Base-by-base conservation (phyloP, 768 basidiomycete species). In the Calocybe indica region DNA sequence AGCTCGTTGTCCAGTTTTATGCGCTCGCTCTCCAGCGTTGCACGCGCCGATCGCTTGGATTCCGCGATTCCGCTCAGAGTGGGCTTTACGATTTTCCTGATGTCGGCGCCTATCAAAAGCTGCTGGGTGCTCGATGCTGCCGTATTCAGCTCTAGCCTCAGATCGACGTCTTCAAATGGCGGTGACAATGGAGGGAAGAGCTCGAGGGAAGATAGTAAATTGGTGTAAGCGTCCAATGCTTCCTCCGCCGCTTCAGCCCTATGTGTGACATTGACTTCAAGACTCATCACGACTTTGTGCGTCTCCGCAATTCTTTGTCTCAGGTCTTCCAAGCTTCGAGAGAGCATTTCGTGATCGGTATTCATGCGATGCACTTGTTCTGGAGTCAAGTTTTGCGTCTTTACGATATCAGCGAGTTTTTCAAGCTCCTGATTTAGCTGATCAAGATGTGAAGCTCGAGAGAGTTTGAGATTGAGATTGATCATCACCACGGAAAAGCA, bases 291-390 rank as follows among this genome's bases (percentile, higher is more conserved):
- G 10, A 69, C 64, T 58, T 84, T 80, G 49, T 85, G 83, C 2
- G 85, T 80, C 55, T 93, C 86, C 0, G 80, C 65, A 6, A 90
- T 79, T 59, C 86, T 92, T 51, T 79, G 71, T 53, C 80, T 85
- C 46, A 93, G 78, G 51, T 89, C 88, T 52, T 86, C 83, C 46
- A 92, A 66, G 55, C 78, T 86, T 43, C 82, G 78, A 4, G 79
- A 71, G 33, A 95, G 73, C 28, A 74, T 80, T 55, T 93, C 89
- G 48, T 92, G 86, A 54, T 97, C 93, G 5, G 82, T 82, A 57
- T 86, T 93, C 90, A 99, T 94, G 34, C 83, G 83, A 46, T 79
- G 67, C 37, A 96, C 92, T 65, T 99, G 94, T 63, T 94, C 91
- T 0, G 88, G 87, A 1, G 88, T 80, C 38, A 99, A 75, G 58